Base-by-base conservation (phyloP, 345 rosid genomes). In the Lepidium sativum region DNA sequence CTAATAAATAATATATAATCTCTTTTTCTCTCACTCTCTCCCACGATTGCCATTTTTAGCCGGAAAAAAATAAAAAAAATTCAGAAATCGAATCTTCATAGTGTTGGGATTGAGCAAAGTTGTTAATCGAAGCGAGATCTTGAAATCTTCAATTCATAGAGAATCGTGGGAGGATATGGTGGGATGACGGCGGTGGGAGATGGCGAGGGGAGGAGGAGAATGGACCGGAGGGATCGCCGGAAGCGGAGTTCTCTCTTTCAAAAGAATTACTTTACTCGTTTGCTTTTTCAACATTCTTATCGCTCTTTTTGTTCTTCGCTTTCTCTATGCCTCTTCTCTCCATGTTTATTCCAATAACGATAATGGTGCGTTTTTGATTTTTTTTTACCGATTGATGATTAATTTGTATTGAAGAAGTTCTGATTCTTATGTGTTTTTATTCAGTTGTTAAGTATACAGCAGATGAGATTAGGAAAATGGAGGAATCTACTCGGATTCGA, bases 251-350 rank as follows among this genome's bases (percentile, higher is more conserved):
- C 83, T 81, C 54, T 82, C 95, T 25, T 85, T 82, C 79, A 88
- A 82, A 81, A 88, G 76, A 54, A 88, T 81, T 12, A 88, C 99
- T 33, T 80, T 95, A 49, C 67, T 83, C 43, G 82, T 95, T 76
- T 95, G 99, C 75, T 81, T 82, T 54, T 41, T 91, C 72, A 95
- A 95, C 85, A 95, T 91, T 80, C 75, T 91, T 71, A 78, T 91
- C 37, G 97, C 97, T 67, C 97, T 95, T 61, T 91, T 72, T 74
- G 91, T 91, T 72, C 89, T 95, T 61, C 89, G 86, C 54, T 85
- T 86, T 75, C 83, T 91, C 62, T 95, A 95, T 71, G 71, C 77
- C 12, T 91, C 95, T 58, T 91, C 96, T 60, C 87, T 90, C 69
- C 83, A 88, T 62, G 39, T 88, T 67, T 81, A 81, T 82, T 73